These are phyloP conservation scores for Neospermospora avenae DNA, from an alignment of 2,329 filamentous ascomycete genomes.

Conservation along the genomic window DNA sequence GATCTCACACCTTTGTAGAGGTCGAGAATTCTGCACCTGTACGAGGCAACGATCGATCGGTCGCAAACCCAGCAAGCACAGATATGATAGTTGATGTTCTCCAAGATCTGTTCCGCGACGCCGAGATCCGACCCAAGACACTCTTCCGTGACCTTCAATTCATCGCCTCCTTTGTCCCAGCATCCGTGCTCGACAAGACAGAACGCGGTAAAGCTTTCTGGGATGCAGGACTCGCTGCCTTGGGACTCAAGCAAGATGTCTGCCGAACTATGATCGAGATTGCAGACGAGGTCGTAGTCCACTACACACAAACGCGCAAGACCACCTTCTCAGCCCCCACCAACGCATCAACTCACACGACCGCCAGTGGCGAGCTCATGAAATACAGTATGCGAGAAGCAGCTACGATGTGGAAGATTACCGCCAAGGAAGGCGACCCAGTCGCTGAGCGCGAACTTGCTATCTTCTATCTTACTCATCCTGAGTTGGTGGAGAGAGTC, in stretches of 20 bases:
- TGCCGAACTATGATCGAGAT: slow-evolving; percentile 68
- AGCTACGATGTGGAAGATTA: slow-evolving; percentile 86
- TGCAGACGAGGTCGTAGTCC: slow-evolving; percentile 63
- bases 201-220: slow-evolving; percentile 72
- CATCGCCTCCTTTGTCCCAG: slow-evolving; percentile 63
- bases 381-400: slow-evolving; percentile 75
- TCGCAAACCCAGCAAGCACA: slow-evolving; percentile 36
- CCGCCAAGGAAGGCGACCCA: slow-evolving; percentile 85
- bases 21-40: slow-evolving; percentile 61
- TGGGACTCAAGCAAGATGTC: slow-evolving; percentile 80
- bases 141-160: slow-evolving; percentile 80
- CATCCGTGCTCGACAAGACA: slow-evolving; percentile 57
- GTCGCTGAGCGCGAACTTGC: slow-evolving; percentile 90
- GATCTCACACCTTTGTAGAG: slow-evolving; percentile 52
- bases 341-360: slow-evolving; percentile 30
- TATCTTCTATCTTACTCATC: slow-evolving; percentile 88
- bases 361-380: slow-evolving; percentile 42
- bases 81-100: slow-evolving; percentile 62
- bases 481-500: slow-evolving; percentile 76
- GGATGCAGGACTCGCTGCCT: slow-evolving; percentile 80
- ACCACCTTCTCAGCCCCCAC: slow-evolving; percentile 27
- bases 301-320: slow-evolving; percentile 63
- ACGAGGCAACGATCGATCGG: slow-evolving; percentile 74
- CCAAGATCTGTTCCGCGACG: slow-evolving; percentile 63
- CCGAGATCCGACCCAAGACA: slow-evolving; percentile 70